phyloP scores from a whole-genome alignment of 2,329 filamentous ascomycete genomes.

The Aspergillus chevalieri region DNA sequence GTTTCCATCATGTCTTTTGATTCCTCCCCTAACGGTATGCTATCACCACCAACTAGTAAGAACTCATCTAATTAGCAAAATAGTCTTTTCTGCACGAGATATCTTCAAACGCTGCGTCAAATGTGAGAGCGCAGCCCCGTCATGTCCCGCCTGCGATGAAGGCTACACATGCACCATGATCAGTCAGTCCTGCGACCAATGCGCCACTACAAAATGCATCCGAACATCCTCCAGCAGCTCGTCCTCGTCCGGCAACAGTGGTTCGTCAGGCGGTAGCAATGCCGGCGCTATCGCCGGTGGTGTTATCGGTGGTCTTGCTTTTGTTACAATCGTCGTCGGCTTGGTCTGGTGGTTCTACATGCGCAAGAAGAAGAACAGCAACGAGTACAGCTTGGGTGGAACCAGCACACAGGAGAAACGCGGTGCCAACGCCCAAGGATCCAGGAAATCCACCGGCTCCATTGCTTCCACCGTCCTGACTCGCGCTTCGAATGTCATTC shows the following conservation, averaged over 20 bases:
- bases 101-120: constrained; percentile 46
- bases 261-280: constrained; percentile 50
- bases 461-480: constrained; percentile 94
- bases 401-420: constrained; percentile 42
- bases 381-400: constrained; percentile 38
- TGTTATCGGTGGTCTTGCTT: constrained; percentile 75
- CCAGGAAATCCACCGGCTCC: constrained; percentile 77
- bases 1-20: constrained; percentile 23
- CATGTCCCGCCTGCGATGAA: constrained; percentile 54
- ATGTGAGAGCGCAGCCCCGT: constrained; percentile 48
- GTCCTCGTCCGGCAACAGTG: constrained; percentile 9
- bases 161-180: constrained; percentile 56
- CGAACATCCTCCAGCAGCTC: constrained; percentile 32
- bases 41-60: neutral
- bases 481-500: constrained; percentile 95
- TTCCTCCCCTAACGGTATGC: constrained; percentile 17
- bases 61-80: neutral
- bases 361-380: constrained; percentile 63
- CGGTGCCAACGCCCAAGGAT: constrained; percentile 49
- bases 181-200: constrained; percentile 54
- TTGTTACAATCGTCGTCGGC: constrained; percentile 68
- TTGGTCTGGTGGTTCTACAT: constrained; percentile 84
- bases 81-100: constrained; percentile 7
- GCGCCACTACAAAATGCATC: constrained; percentile 54
- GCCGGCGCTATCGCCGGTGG: constrained; percentile 85